Evolutionary conservation across 2,329 filamentous ascomycete species (phyloP).

Genomic region (Tympanopsis confertula): DNA sequence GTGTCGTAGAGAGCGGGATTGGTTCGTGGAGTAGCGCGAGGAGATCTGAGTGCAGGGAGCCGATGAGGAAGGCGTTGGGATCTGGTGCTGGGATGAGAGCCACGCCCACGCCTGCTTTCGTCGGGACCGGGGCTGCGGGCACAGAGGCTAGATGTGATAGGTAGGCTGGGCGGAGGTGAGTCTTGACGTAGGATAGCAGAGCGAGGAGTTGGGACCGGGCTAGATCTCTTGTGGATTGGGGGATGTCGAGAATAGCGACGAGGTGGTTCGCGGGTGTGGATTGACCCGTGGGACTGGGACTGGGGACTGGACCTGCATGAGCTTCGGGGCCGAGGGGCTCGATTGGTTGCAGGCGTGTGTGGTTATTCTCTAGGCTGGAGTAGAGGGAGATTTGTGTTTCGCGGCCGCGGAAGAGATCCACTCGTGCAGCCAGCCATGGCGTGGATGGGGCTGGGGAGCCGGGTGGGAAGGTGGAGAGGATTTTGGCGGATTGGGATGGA

Average conservation of each 20-base stretch:
- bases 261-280: too few relatives aligned
- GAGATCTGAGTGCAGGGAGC: constrained; percentile 3
- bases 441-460: constrained; percentile 2
- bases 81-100: constrained; percentile 3
- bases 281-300: too few relatives aligned
- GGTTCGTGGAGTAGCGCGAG: background rate
- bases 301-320: too few relatives aligned
- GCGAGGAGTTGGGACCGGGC: background rate
- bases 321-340: background rate
- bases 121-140: constrained; percentile 1
- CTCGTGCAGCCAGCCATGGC: constrained; percentile 24
- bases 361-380: constrained; percentile 21
- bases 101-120: constrained; percentile 2
- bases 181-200: background rate
- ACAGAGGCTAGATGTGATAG: background rate
- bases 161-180: background rate
- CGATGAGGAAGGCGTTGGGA: constrained; percentile 3
- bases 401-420: constrained; percentile 22
- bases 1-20: constrained; percentile 3
- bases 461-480: constrained; percentile 18
- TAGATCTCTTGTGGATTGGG: background rate
- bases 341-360: background rate
- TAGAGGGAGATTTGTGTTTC: constrained; percentile 27
- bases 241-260: background rate
- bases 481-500: constrained; percentile 16